A percentile compares a stretch with the other conserved stretches of the same genome.
These are phyloP conservation scores for Fusarium sp. DNA, from an alignment of 2,329 filamentous ascomycete species.

Conservation along the genomic window DNA sequence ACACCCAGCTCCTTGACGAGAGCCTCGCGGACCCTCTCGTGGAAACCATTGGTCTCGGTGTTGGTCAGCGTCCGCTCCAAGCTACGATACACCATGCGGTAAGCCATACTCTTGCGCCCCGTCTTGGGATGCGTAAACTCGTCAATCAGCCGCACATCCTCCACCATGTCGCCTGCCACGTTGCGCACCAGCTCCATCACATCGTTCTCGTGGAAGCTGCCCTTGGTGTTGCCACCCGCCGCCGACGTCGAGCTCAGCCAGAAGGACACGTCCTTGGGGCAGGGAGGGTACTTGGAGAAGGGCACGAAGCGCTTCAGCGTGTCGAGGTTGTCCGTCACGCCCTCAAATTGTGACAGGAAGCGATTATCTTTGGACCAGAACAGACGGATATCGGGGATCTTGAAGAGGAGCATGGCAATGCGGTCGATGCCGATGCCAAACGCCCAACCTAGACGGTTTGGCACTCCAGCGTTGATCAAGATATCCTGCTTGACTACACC, in stretches of 20 bases:
- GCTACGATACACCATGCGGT: constrained; percentile 93
- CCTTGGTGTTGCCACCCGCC: constrained; percentile 60
- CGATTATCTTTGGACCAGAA: constrained; percentile 92
- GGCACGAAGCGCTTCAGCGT: constrained; percentile 76
- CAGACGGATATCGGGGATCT: constrained; percentile 93
- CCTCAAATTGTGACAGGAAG: constrained; percentile 87
- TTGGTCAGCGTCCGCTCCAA: constrained; percentile 91
- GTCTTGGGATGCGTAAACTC: constrained; percentile 91
- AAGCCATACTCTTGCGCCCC: constrained; percentile 85
- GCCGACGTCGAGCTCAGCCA: constrained; percentile 73
- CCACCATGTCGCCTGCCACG: constrained; percentile 84
- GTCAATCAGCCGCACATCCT: constrained; percentile 88
- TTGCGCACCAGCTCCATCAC: constrained; percentile 94
- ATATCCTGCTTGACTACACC: constrained; percentile 89
- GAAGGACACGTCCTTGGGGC: constrained; percentile 93
- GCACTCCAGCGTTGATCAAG: constrained; percentile 80
- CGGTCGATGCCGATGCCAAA: constrained; percentile 95
- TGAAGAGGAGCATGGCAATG: constrained; percentile 97
- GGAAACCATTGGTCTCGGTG: constrained; percentile 80
- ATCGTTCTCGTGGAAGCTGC: constrained; percentile 89
- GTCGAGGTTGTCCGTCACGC: constrained; percentile 64
- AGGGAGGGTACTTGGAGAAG: constrained; percentile 92
- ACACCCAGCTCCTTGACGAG: constrained; percentile 81
- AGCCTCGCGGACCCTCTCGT: constrained; percentile 73
- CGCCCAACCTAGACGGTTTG: constrained; percentile 87